A percentile compares a stretch with the other conserved stretches of the same genome.
These are phyloP conservation scores for Nematocida parisii DNA, from an alignment of 371 early-diverging fungal species.

Conservation along the genomic window DNA sequence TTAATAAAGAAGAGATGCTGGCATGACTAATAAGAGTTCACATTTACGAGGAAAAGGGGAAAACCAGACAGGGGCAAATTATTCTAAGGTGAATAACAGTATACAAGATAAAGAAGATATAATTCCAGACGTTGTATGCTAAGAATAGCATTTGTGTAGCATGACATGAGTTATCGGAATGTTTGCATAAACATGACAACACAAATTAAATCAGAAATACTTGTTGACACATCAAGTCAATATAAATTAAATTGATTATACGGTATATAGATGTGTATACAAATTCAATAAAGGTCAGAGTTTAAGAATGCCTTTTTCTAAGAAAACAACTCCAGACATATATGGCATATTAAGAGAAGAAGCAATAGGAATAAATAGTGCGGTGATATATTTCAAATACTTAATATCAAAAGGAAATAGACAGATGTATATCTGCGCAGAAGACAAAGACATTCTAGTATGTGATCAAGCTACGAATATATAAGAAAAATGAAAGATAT, in stretches of 20 bases:
- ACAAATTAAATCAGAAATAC: too few relatives aligned
- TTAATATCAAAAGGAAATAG: not conserved
- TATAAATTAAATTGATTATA: too few relatives aligned
- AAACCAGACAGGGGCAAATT: not conserved
- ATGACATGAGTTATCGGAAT: too few relatives aligned
- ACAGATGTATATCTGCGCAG: not conserved
- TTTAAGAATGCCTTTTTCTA: too few relatives aligned
- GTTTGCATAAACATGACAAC: too few relatives aligned
- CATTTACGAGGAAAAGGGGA: not conserved
- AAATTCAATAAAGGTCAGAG: too few relatives aligned
- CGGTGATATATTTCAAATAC: slow-evolving; percentile 19
- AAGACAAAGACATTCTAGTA: not conserved
- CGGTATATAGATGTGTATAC: too few relatives aligned
- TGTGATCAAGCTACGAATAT: not conserved
- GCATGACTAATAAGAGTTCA: too few relatives aligned
- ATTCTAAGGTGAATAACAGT: not conserved
- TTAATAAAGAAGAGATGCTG: too few relatives aligned
- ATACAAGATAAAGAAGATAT: not conserved
- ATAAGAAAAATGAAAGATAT: not conserved
- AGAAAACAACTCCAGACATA: not conserved
- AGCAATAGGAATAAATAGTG: slow-evolving; percentile 4
- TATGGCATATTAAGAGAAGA: slow-evolving; percentile 1
- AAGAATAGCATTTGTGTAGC: too few relatives aligned
- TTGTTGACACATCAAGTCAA: too few relatives aligned
- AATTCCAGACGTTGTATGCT: not conserved